phyloP scores from a whole-genome alignment of 1,139 yeast species.

The Blastobotrys niveus region DNA sequence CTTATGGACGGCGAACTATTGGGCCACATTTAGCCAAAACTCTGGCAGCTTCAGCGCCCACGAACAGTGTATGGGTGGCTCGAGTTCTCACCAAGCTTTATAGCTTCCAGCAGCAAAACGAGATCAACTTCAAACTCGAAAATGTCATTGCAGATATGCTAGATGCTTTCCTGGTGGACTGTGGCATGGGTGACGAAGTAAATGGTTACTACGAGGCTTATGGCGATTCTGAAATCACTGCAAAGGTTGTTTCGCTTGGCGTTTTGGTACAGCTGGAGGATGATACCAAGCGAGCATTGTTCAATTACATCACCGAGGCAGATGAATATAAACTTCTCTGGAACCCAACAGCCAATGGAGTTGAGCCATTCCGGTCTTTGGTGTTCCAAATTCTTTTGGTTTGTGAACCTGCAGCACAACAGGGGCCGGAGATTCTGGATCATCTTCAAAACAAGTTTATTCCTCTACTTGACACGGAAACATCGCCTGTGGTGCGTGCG shows the following conservation, averaged over 20 bases:
- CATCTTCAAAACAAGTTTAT: slow-evolving; percentile 28
- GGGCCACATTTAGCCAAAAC: slow-evolving; percentile 52
- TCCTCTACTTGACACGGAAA: slow-evolving; percentile 45
- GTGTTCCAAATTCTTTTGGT: slow-evolving; percentile 49
- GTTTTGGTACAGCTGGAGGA: slow-evolving; percentile 17
- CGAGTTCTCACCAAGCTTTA: slow-evolving; percentile 45
- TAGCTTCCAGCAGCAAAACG: slow-evolving; percentile 49
- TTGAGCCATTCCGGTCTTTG: slow-evolving; percentile 60
- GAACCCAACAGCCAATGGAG: slow-evolving; percentile 53
- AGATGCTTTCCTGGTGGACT: slow-evolving; percentile 34
- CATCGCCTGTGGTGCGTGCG: slow-evolving; percentile 69
- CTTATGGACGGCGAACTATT: slow-evolving; percentile 64
- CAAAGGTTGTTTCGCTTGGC: slow-evolving; percentile 41
- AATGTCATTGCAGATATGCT: slow-evolving; percentile 47
- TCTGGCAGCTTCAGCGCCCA: slow-evolving; percentile 39
- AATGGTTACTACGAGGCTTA: slow-evolving; percentile 45
- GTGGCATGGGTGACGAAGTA: slow-evolving; percentile 9
- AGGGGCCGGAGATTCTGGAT: slow-evolving; percentile 18
- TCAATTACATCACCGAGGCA: slow-evolving; percentile 36
- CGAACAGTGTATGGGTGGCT: slow-evolving; percentile 46
- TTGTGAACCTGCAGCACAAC: slow-evolving; percentile 30
- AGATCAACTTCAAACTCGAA: slow-evolving; percentile 57
- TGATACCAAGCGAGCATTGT: background rate
- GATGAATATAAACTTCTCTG: slow-evolving; percentile 43
- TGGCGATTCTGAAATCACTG: slow-evolving; percentile 55